Conservation (phyloP, 768 basidiomycete genomes). For the Tricholoma flavovirens region DNA sequence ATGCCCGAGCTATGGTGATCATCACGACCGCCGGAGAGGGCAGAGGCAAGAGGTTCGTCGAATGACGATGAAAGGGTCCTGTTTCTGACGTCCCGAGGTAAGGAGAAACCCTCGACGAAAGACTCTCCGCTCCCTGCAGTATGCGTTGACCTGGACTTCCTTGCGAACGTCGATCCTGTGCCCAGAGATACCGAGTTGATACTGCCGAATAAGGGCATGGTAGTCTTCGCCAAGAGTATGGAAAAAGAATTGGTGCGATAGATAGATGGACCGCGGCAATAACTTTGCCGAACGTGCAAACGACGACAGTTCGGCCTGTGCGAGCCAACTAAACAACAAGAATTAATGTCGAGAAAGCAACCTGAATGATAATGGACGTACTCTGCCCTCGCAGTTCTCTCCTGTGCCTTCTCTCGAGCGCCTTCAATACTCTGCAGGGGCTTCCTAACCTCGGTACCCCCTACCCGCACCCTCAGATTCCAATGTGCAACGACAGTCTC, state of each 20-base stretch:
- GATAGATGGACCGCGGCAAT: constrained; percentile 70
- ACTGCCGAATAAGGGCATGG: constrained; percentile 63
- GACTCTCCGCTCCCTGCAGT: constrained; percentile 34
- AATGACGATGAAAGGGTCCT: constrained; percentile 51
- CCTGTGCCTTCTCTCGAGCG: neutral
- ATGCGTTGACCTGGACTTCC: constrained; percentile 64
- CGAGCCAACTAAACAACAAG: constrained; percentile 50
- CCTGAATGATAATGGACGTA: constrained; percentile 19
- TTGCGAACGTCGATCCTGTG: constrained; percentile 63
- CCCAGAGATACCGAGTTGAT: constrained; percentile 53
- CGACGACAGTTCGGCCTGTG: constrained; percentile 81
- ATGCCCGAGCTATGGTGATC: constrained; percentile 38
- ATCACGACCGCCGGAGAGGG: constrained; percentile 60
- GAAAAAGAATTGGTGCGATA: constrained; percentile 64
- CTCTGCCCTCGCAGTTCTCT: constrained; percentile 26
- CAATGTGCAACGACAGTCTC: neutral
- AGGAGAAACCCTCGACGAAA: too few species aligned
- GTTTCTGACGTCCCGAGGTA: neutral
- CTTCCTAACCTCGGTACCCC: constrained; percentile 49
- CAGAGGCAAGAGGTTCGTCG: constrained; percentile 74
- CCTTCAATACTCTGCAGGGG: constrained; percentile 6
- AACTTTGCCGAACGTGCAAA: constrained; percentile 51
- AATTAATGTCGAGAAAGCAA: too few species aligned
- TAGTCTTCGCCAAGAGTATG: constrained; percentile 71
- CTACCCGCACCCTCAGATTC: constrained; percentile 20